Conservation (phyloP, 352 stramenopile genomes). For the Phytophthora vignae region DNA sequence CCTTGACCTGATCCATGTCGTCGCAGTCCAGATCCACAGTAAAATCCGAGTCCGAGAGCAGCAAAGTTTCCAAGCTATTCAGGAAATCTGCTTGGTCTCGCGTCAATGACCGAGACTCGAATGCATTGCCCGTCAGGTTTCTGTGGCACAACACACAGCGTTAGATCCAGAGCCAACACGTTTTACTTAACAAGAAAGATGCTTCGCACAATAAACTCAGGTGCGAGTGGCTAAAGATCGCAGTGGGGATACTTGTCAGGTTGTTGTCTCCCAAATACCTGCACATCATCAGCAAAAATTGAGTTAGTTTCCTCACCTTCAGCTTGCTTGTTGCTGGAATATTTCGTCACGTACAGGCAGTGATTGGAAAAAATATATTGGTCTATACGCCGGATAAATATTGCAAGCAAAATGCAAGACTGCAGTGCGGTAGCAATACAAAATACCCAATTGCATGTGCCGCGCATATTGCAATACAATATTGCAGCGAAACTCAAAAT, state of each 20-base stretch:
- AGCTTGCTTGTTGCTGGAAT: neutral
- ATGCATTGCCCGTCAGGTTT: slow-evolving; percentile 50
- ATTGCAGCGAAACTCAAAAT: too few species aligned
- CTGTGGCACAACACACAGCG: slow-evolving; percentile 9
- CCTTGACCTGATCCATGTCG: slow-evolving; percentile 27
- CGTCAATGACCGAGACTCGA: slow-evolving; percentile 43
- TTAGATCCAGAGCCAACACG: neutral
- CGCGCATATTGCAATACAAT: too few species aligned
- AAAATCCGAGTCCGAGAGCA: slow-evolving; percentile 42
- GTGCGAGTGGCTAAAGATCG: slow-evolving; percentile 52
- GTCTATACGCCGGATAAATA: too few species aligned
- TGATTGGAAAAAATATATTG: too few species aligned
- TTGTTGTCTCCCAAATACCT: slow-evolving; percentile 58
- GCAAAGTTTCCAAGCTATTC: slow-evolving; percentile 35
- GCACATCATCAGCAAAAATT: neutral
- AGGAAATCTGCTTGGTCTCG: slow-evolving; percentile 39
- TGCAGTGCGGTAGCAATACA: too few species aligned
- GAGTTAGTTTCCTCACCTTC: neutral
- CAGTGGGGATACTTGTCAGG: slow-evolving; percentile 50
- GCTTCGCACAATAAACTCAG: slow-evolving; percentile 48
- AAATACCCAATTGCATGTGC: too few species aligned
- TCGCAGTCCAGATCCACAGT: slow-evolving; percentile 37
- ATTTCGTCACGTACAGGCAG: too few species aligned
- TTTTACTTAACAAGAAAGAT: neutral
- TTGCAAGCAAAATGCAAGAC: too few species aligned